These are phyloP conservation scores for Kwoniella heveanensis DNA, from an alignment of 768 basidiomycete genomes.

Conservation along the genomic window DNA sequence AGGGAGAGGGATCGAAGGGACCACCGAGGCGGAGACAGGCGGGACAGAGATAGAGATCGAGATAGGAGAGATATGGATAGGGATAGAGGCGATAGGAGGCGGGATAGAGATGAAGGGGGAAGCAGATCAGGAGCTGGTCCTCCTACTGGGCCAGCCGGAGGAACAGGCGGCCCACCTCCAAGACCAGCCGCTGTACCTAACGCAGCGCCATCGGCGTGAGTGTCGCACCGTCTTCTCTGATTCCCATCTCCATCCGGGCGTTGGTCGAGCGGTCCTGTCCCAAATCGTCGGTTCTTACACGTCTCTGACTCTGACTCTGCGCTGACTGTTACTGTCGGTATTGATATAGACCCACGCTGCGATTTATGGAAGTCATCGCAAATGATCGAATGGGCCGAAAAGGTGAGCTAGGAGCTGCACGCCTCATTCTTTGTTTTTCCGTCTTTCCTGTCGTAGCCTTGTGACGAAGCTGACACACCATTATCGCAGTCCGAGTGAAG, in stretches of 20 bases:
- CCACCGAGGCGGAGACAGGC: constrained; percentile 15
- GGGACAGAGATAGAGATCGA: constrained; percentile 11
- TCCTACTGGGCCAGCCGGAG: constrained; percentile 20
- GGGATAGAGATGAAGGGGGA: constrained; percentile 11
- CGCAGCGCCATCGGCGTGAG: constrained; percentile 18
- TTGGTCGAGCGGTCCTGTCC: too few species aligned
- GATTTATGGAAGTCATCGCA: constrained; percentile 72
- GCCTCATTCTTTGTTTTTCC: too few species aligned
- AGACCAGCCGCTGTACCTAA: constrained; percentile 25
- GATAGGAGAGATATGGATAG: constrained; percentile 21
- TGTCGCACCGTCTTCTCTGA: background rate
- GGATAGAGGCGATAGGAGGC: background rate
- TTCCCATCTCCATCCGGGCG: background rate
- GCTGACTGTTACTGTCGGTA: too few species aligned
- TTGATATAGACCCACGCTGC: constrained; percentile 19
- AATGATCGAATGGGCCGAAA: constrained; percentile 94
- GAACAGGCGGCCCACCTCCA: constrained; percentile 23
- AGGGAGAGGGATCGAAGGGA: constrained; percentile 13
- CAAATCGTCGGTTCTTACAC: too few species aligned
- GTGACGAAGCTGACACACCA: constrained; percentile 10
- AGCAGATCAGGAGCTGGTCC: background rate
- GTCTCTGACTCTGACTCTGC: too few species aligned
- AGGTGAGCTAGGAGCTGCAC: constrained; percentile 65
- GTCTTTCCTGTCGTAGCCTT: too few species aligned
- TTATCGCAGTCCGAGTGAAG: constrained; percentile 80